Evolutionary conservation across 805 yeast genomes (phyloP).

Genomic region (Hanseniaspora lachancei): DNA sequence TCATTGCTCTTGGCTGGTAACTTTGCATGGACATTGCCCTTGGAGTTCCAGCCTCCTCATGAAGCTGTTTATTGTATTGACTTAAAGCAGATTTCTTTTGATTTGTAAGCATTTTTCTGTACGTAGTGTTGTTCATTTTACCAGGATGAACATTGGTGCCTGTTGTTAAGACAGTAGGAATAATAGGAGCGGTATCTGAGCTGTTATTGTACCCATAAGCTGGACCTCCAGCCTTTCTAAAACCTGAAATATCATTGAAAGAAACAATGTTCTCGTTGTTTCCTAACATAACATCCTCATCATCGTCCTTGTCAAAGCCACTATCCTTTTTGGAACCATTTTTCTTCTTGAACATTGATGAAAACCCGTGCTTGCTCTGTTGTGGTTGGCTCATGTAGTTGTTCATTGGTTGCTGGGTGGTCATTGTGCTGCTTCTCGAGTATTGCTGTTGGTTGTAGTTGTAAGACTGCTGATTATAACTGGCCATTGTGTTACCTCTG

Average conservation of each 20-base stretch:
- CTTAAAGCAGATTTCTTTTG: constrained; percentile 47
- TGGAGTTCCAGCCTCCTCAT: constrained; percentile 16
- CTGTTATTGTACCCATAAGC: constrained; percentile 37
- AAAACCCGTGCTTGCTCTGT: background rate
- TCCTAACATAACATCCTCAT: constrained; percentile 27
- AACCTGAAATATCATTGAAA: constrained; percentile 50
- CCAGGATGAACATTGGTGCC: constrained; percentile 19
- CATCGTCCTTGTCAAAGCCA: constrained; percentile 22
- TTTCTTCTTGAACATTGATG: constrained; percentile 12
- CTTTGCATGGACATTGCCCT: constrained; percentile 24
- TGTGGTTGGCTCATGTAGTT: background rate
- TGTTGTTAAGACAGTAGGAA: constrained; percentile 47
- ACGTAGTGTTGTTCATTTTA: constrained; percentile 41
- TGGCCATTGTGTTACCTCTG: constrained; percentile 8
- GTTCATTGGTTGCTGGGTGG: background rate
- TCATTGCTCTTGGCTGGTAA: constrained; percentile 23
- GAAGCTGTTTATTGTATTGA: constrained; percentile 18
- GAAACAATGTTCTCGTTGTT: constrained; percentile 34
- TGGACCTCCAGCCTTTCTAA: constrained; percentile 50
- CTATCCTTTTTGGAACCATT: constrained; percentile 1
- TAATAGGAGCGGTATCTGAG: constrained; percentile 56
- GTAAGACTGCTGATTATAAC: constrained; percentile 11
- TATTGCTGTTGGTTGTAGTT: constrained; percentile 11
- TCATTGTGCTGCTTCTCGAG: background rate
- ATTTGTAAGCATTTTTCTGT: constrained; percentile 56